Base-by-base conservation (phyloP, 257 asterid genomes). In the Solanum piurae region DNA sequence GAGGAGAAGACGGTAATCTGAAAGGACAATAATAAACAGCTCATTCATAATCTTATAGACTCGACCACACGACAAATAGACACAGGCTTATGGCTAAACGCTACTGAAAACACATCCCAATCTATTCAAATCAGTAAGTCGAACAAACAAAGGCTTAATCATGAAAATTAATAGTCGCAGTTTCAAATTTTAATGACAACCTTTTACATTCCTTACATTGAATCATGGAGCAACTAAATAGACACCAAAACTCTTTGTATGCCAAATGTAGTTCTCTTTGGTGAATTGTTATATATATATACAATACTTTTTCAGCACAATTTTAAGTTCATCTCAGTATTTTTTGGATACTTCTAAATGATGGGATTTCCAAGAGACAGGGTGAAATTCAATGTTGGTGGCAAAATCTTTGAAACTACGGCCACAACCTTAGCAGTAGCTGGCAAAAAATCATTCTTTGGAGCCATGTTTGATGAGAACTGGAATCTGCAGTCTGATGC, bases 381-480 rank as follows among this genome's bases (percentile, higher is more conserved):
- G 27, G 12, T 21, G 6, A 58, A 58, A 58, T 21, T 58, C 68
- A 58, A 58, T 21, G 68, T 21, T 58, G 68, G 68, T 58, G 64
- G 64, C 64, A 55, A 55, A 20, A 20, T 55, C 64, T 55, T 55
- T 0, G 25, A 20, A 55, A 55, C 64, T 55, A 55, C 25, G 1
- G 64, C 64, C 25, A 55, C 64, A 55, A 55, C 25, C 64, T 55
- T 55, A 55, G n/a, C 0, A 55, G 64, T 55, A 55, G 60, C 60
- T 52, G 60, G 9, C 60, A 52, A 52, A 52, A 52, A 52, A 2
- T 52, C 98, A 18, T 87, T 94, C 5, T 95, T 96, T 69, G 95
- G 99, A 25, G 96, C 98, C 3, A 93, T 96, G 60, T 52, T 52
- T 52, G 60, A 52, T 16, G 60, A 52, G 60, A 16, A 52, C 0